These are phyloP conservation scores for Bremia lactucae DNA, from an alignment of 352 stramenopile genomes.

Conservation along the genomic window DNA sequence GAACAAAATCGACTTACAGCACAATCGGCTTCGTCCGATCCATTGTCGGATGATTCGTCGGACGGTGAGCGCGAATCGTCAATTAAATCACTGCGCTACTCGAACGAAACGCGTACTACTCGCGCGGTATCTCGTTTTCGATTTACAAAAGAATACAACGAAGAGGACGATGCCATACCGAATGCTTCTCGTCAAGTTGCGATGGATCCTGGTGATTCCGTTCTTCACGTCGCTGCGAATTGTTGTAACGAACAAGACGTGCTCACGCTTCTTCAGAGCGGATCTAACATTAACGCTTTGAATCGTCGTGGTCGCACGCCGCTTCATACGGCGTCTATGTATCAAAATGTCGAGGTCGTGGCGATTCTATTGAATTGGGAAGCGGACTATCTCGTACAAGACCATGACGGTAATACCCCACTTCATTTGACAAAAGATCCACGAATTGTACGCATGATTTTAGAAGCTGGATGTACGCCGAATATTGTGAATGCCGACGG, in stretches of 20 bases:
- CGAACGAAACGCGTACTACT: slow-evolving; percentile 12
- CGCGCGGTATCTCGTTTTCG: slow-evolving; percentile 59
- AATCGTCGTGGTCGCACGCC: slow-evolving; percentile 72
- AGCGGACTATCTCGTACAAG: slow-evolving; percentile 63
- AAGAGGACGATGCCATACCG: slow-evolving; percentile 32
- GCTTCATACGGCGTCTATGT: slow-evolving; percentile 71
- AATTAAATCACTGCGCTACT: slow-evolving; percentile 13
- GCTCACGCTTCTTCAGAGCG: slow-evolving; percentile 77
- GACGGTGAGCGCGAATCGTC: slow-evolving; percentile 40
- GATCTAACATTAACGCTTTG: slow-evolving; percentile 74
- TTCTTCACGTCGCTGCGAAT: slow-evolving; percentile 78
- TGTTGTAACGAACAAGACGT: slow-evolving; percentile 83
- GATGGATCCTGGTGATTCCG: slow-evolving; percentile 80
- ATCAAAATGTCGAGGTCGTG: slow-evolving; percentile 76
- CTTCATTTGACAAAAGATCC: slow-evolving; percentile 72
- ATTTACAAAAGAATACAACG: slow-evolving; percentile 73
- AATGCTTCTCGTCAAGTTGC: slow-evolving; percentile 62
- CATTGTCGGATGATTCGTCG: slow-evolving; percentile 61
- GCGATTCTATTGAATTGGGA: slow-evolving; percentile 75
- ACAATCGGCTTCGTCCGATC: slow-evolving; percentile 50
- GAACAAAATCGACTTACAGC: slow-evolving; percentile 52
- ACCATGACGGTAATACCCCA: slow-evolving; percentile 78
- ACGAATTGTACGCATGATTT: slow-evolving; percentile 67
- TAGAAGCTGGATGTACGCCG: slow-evolving; percentile 70
- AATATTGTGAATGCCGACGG: slow-evolving; percentile 80